Evolutionary conservation across 495 filamentous ascomycete species (phyloP), one percentile per base, ranked within the genome.

Genomic region (Pseudoneurospora amorphoporcata): DNA sequence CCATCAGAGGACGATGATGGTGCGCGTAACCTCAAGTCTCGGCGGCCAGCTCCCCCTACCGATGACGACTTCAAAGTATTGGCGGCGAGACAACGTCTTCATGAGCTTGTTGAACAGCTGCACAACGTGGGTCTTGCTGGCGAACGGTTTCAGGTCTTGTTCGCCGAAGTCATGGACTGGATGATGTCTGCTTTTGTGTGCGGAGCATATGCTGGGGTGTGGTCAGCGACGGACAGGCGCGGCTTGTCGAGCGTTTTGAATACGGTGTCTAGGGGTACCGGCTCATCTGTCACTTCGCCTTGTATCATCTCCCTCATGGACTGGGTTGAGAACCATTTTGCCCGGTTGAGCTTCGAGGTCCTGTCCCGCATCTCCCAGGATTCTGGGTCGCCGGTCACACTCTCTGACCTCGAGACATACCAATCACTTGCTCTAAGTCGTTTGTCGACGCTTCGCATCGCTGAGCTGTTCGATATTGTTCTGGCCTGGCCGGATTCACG

Each of bases 401-500:
- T 88, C 78, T 76, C 82, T 9, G 87, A 95, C 76, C 84, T 94
- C 75, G 87, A 90, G 80, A 90, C 89, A 76, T 97, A 92, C 89
- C 92, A 93, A 74, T 90, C 92, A 39, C 92, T 95, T 74, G 92
- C 89, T 16, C 83, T 95, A 72, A 88, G 90, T 7, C 87, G 92
- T 35, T 84, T 97, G n/a, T 94, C 93, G 4, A 86, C 88, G 47
- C 86, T 95, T 35, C 90, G 95, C 39, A 93, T 91, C 12, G 84
- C 88, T 3, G 92, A 97, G 77, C 83, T 99, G 7, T 99, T 98
- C 75, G 91, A 97, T 73, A 92, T 97, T 70, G 89, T 97, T 61
- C 86, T 94, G 42, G 88, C 90, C 32, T 98, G 95, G 95, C 92
- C 93, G 38, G 77, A 86, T 17, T 94, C 90, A 73, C 86, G 86